These are phyloP conservation scores for Amanita exitialis DNA, from an alignment of 768 basidiomycete genomes.

Conservation along the genomic window DNA sequence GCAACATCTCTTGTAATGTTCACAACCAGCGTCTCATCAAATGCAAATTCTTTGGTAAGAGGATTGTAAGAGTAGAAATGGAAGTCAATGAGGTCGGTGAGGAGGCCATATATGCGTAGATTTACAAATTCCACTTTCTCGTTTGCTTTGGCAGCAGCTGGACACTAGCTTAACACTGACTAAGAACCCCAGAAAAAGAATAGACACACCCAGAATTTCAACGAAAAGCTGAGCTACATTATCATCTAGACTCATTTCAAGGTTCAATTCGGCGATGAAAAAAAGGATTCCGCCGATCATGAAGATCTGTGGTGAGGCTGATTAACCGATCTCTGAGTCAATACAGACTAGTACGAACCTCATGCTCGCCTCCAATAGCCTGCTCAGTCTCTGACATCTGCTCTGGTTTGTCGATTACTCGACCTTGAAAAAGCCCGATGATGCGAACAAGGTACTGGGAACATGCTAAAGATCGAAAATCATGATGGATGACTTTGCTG, in stretches of 20 bases:
- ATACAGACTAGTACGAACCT: conserved; percentile 10
- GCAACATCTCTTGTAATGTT: conserved; percentile 9
- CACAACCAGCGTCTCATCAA: conserved; percentile 12
- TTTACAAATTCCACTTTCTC: conserved; percentile 7
- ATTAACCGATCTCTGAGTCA: conserved; percentile 5
- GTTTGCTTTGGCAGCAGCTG: conserved; percentile 13
- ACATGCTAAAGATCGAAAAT: conserved; percentile 6
- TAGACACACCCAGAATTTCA: conserved; percentile 12
- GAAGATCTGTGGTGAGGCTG: conserved; percentile 9
- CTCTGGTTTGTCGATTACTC: conserved; percentile 11
- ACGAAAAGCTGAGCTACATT: conserved; percentile 12
- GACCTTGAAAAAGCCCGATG: conserved; percentile 12
- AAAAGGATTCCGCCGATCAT: conserved; percentile 12
- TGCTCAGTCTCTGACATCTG: conserved; percentile 7
- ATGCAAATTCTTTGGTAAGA: conserved; percentile 9
- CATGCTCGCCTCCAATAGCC: conserved; percentile 9
- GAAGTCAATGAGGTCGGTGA: conserved; percentile 14
- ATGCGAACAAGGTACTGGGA: conserved; percentile 13
- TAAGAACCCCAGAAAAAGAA: conserved; percentile 8
- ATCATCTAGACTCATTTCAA: conserved; percentile 4
- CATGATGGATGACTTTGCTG: conserved; percentile 2
- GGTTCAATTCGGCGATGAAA: conserved; percentile 10
- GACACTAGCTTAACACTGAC: conserved; percentile 6
- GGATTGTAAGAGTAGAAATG: conserved; percentile 17
- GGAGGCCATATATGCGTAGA: conserved; percentile 14